Evolutionary conservation across 805 yeast genomes (phyloP), one percentile per base, ranked within the genome.

Genomic region (Tetrapisispora arboricola): DNA sequence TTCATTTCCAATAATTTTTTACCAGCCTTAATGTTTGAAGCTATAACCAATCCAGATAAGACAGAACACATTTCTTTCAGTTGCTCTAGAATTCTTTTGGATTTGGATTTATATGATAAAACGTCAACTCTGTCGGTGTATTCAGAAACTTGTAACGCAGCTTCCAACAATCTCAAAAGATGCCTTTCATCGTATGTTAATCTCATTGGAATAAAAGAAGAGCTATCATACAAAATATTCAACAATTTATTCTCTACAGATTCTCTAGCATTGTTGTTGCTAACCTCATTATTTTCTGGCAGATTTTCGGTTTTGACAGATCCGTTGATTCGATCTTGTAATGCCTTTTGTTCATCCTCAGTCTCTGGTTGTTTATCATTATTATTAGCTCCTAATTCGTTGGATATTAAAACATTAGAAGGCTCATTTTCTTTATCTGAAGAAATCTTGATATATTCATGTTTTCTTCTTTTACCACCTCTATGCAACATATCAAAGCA

Each of bases 101-200:
- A 65, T 52, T 82, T 80, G 4, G 88, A 77, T 3, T 75, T 66
- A 50, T 80, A 77, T 1, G 81, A 68, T 21, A 78, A 57, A 29
- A 83, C 76, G 56, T 83, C 94, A 32, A 83, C 86, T 50, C 76
- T 74, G 51, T 82, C 88, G 0, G 90, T 83, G 54, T 83, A 83
- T 50, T 83, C 90, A 13, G 84, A 77, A 10, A 83, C 94, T 49
- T 79, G 74, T 39, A 83, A 63, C 0, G 88, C 87, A 1, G 92
- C 87, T 48, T 83, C 87, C 32, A 82, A 62, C 32, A 83, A 60
- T 43, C 81, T 67, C 40, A 83, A 60, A 31, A 79, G 57, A 56
- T 80, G 82, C 47, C 94, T 71, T 57, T 83, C 94, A 34, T 78
- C 82, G 36, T 64, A 63, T 0, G 81, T 71, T 26, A 83, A 66